A percentile compares a stretch with the other conserved stretches of the same genome.
Conservation (phyloP, 1,139 yeast genomes). For the Diutina siamensis region DNA sequence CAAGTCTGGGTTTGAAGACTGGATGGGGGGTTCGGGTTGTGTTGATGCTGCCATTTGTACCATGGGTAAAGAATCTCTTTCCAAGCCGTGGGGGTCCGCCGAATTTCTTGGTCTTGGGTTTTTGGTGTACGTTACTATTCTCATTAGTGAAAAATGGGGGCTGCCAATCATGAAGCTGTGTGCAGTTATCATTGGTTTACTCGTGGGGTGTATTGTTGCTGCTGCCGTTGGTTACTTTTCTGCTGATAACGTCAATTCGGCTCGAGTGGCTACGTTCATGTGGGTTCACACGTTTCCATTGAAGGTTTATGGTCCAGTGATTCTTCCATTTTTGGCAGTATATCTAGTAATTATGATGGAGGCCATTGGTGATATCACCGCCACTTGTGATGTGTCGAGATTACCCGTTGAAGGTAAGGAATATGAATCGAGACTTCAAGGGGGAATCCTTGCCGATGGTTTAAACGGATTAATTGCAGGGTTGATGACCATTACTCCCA, state of each 20-base stretch:
- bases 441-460: conserved; percentile 3
- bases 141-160: conserved; percentile 2
- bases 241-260: not conserved
- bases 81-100: conserved; percentile 4
- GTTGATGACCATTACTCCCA: conserved; percentile 4
- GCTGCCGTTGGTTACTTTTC: conserved; percentile 5
- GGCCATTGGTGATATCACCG: conserved; percentile 5
- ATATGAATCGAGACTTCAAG: not conserved
- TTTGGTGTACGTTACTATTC: conserved; percentile 1
- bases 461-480: conserved; percentile 4
- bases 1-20: conserved; percentile 4
- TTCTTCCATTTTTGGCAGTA: conserved; percentile 2
- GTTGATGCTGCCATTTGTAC: not conserved
- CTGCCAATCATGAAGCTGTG: conserved; percentile 5
- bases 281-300: conserved; percentile 5
- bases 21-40: conserved; percentile 4
- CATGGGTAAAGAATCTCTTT: not conserved
- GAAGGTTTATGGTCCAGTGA: conserved; percentile 4
- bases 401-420: conserved; percentile 1
- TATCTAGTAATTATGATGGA: conserved; percentile 5
- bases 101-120: conserved; percentile 4
- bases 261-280: conserved; percentile 2
- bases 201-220: conserved; percentile 3
- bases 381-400: conserved; percentile 5
- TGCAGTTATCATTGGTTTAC: conserved; percentile 1